Percentiles rank a stretch among this genome's conserved stretches.
phyloP scores from a whole-genome alignment of 108 stramenopile genomes.

The Skeletonema marinoi region DNA sequence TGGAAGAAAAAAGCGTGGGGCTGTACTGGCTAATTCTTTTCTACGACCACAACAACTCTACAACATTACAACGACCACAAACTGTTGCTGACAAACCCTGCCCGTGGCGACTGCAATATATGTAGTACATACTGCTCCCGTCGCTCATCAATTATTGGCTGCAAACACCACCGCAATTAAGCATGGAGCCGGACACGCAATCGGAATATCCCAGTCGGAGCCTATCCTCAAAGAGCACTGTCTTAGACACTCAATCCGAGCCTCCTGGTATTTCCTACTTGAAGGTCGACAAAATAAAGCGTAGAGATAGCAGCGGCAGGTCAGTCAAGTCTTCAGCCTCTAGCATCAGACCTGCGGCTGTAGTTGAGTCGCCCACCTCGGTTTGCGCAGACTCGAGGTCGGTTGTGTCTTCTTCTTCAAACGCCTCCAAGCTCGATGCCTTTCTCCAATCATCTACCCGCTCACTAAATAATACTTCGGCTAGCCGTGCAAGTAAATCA shows the following conservation, averaged over 20 bases:
- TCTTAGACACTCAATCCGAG: constrained; percentile 33
- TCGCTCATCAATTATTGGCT: background rate
- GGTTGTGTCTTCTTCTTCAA: background rate
- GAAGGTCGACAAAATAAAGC: background rate
- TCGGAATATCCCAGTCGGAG: background rate
- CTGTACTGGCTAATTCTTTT: too few relatives aligned
- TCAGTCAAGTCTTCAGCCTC: background rate
- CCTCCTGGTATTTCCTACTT: constrained; percentile 20
- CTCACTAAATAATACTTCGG: background rate
- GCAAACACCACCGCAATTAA: background rate
- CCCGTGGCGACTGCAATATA: background rate
- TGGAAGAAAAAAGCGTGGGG: too few relatives aligned
- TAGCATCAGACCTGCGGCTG: background rate
- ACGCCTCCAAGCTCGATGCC: background rate
- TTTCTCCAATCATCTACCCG: background rate
- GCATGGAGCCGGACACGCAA: background rate
- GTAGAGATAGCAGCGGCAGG: background rate
- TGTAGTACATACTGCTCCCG: background rate
- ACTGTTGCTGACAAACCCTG: too few relatives aligned
- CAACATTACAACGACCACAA: too few relatives aligned
- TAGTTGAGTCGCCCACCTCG: background rate
- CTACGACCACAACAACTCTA: too few relatives aligned
- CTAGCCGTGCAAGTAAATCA: background rate
- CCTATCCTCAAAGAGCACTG: constrained; percentile 6
- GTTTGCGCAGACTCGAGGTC: background rate